These are phyloP conservation scores for Daldinia sp. DNA, from an alignment of 2,329 filamentous ascomycete species.

Conservation along the genomic window DNA sequence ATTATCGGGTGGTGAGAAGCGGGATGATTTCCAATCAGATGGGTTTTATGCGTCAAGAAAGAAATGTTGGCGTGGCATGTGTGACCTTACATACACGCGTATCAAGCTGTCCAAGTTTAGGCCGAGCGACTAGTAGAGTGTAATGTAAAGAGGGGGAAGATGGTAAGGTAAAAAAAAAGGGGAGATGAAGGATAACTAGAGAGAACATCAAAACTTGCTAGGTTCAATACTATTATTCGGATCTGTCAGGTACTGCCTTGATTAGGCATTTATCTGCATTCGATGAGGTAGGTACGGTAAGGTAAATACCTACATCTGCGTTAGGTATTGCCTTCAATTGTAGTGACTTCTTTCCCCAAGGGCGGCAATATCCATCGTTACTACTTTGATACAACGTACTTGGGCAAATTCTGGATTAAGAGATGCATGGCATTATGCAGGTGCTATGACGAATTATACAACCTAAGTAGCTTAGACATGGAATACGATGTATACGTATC, in stretches of 20 bases:
- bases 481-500: not conserved
- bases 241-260: conserved; percentile 16
- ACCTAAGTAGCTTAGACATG: conserved; percentile 13
- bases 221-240: conserved; percentile 8
- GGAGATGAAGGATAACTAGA: not conserved
- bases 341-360: conserved; percentile 10
- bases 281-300: not conserved
- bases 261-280: conserved; percentile 21
- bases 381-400: conserved; percentile 4
- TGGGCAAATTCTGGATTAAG: conserved; percentile 23
- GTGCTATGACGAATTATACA: conserved; percentile 37
- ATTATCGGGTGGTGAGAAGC: conserved; percentile 10
- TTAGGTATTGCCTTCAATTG: too few species aligned
- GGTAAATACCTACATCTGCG: too few species aligned
- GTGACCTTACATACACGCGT: conserved; percentile 14
- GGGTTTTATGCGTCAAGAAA: conserved; percentile 2
- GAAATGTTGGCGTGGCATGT: conserved; percentile 16
- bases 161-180: too few species aligned
- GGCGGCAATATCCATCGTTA: conserved; percentile 11
- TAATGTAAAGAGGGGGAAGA: conserved; percentile 1
- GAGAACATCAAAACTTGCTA: too few species aligned
- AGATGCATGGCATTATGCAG: conserved; percentile 35
- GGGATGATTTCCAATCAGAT: not conserved
- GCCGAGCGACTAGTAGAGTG: conserved; percentile 7
- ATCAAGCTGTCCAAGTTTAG: conserved; percentile 18